phyloP scores from a whole-genome alignment of 805 yeast species.

The Barnettozyma sucrosica region DNA sequence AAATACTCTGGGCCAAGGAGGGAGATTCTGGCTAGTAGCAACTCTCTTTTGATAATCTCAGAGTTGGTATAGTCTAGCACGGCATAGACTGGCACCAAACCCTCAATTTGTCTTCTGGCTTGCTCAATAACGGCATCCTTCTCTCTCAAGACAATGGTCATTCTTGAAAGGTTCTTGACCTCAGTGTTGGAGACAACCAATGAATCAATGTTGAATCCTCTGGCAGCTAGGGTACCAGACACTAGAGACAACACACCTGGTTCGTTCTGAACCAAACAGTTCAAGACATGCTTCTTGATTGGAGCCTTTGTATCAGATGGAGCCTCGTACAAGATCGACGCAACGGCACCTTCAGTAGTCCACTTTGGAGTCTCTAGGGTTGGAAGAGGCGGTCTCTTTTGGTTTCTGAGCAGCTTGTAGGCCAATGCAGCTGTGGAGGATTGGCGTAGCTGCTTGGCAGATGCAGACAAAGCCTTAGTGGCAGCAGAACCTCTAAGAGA shows the following conservation, averaged over 20 bases:
- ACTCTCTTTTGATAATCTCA: constrained; percentile 85
- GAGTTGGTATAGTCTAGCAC: constrained; percentile 91
- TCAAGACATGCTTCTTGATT: constrained; percentile 80
- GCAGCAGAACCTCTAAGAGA: constrained; percentile 3
- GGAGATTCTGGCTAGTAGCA: constrained; percentile 86
- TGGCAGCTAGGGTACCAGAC: constrained; percentile 93
- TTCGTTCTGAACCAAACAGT: constrained; percentile 96
- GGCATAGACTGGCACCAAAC: constrained; percentile 96
- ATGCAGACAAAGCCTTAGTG: constrained; percentile 1
- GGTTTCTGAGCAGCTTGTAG: constrained; percentile 82
- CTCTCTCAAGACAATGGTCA: constrained; percentile 93
- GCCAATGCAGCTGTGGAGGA: constrained; percentile 92
- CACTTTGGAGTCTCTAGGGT: constrained; percentile 89
- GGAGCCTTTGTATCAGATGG: constrained; percentile 54
- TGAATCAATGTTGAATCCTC: constrained; percentile 98
- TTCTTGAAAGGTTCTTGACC: constrained; percentile 88
- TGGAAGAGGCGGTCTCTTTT: constrained; percentile 84
- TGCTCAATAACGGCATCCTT: constrained; percentile 96
- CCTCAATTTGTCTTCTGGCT: constrained; percentile 97
- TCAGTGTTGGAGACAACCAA: constrained; percentile 95
- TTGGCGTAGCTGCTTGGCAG: constrained; percentile 16
- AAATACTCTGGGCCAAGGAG: constrained; percentile 97
- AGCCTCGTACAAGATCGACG: constrained; percentile 91
- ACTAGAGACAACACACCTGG: constrained; percentile 95
- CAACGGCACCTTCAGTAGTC: constrained; percentile 95